These are phyloP conservation scores for Sherardia arvensis DNA, from an alignment of 257 asterid species.

Conservation along the genomic window DNA sequence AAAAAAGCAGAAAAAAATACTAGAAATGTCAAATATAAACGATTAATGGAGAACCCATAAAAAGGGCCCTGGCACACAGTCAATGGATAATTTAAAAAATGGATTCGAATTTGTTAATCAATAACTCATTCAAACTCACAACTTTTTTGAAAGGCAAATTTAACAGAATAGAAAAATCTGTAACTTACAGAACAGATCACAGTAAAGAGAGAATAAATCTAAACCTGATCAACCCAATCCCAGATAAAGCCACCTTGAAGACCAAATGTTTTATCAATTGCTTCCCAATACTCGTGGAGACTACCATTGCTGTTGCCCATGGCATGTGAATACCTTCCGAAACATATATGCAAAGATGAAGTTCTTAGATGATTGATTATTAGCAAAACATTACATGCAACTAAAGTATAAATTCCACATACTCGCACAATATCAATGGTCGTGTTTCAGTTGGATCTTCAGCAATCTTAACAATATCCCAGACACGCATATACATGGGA, in stretches of 20 bases:
- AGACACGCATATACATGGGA: conserved; percentile 96
- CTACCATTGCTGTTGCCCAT: conserved; percentile 99
- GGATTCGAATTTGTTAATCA: not conserved
- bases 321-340: conserved; percentile 75
- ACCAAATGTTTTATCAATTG: conserved; percentile 92
- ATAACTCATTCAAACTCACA: not conserved
- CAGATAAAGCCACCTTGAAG: conserved; percentile 98
- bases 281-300: conserved; percentile 92
- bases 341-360: conserved; percentile 9
- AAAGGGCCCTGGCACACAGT: not conserved
- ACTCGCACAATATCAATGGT: conserved; percentile 96
- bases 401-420: conserved; percentile 23
- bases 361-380: conserved; percentile 7
- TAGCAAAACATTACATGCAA: not conserved
- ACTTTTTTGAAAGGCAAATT: not conserved
- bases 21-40: not conserved
- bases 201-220: conserved; percentile 6
- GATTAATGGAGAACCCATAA: not conserved
- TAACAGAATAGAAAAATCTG: not conserved
- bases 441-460: conserved; percentile 80
- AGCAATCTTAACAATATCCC: conserved; percentile 82
- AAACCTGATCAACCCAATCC: conserved; percentile 99
- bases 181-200: not conserved
- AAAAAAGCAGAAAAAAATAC: not conserved
- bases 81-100: not conserved